Percentiles rank a stretch among this genome's conserved stretches.
Conservation (phyloP, 441 rosid genomes). For the Euphorbia corollata region DNA sequence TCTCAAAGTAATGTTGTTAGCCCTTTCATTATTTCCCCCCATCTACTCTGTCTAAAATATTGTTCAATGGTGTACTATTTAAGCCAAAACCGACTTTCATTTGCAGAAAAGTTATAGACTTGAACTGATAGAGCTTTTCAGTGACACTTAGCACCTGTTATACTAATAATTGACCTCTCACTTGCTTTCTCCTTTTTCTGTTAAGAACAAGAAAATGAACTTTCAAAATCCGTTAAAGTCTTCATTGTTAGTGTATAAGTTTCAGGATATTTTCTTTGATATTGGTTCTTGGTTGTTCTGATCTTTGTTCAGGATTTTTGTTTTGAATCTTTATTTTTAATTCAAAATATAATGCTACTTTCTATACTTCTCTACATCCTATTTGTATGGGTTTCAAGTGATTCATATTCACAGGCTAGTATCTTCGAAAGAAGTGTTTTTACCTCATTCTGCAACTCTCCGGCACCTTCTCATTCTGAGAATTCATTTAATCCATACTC, state of each 20-base stretch:
- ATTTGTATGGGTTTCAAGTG: slow-evolving; percentile 10
- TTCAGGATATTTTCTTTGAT: too few relatives aligned
- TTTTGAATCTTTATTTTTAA: neutral
- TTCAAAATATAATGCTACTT: neutral
- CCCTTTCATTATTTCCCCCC: too few relatives aligned
- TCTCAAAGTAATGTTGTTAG: neutral
- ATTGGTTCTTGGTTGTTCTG: neutral
- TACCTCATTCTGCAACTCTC: slow-evolving; percentile 27
- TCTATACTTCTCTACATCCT: neutral
- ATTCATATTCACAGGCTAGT: slow-evolving; percentile 30
- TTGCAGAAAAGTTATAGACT: neutral
- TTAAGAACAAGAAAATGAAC: too few relatives aligned
- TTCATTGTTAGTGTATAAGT: too few relatives aligned
- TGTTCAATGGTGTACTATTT: too few relatives aligned
- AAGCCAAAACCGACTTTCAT: too few relatives aligned
- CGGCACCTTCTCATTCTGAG: slow-evolving; percentile 32
- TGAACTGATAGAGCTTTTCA: too few relatives aligned
- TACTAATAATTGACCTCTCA: too few relatives aligned
- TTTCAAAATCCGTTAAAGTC: too few relatives aligned
- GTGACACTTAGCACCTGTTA: too few relatives aligned
- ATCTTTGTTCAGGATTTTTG: neutral
- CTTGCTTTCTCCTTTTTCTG: too few relatives aligned
- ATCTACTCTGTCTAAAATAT: too few relatives aligned
- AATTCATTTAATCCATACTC: slow-evolving; percentile 27
- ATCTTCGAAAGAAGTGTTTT: slow-evolving; percentile 27